Evolutionary conservation across 352 stramenopile genomes (phyloP).

Genomic region (Phytophthora nicotianae): DNA sequence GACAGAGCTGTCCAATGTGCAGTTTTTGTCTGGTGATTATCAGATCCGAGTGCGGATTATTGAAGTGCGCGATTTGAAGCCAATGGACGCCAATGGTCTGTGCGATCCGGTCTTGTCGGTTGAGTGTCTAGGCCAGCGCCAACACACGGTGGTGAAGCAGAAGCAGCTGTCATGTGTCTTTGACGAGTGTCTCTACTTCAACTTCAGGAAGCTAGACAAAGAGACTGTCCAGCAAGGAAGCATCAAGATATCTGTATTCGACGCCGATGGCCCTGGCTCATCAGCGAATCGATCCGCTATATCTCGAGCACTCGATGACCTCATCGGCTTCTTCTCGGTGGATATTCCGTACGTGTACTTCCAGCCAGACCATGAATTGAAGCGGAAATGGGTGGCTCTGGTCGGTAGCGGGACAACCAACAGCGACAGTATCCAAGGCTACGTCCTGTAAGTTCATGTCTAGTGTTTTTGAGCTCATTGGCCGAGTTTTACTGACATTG

Average conservation of each 20-base stretch:
- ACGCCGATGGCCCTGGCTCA: constrained; percentile 60
- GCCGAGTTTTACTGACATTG: constrained; percentile 1
- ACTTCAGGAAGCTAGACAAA: constrained; percentile 82
- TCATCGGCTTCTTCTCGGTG: constrained; percentile 87
- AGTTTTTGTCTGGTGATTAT: constrained; percentile 86
- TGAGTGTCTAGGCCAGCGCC: constrained; percentile 80
- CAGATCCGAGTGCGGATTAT: constrained; percentile 89
- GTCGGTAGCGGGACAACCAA: constrained; percentile 74
- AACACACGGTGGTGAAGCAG: constrained; percentile 84
- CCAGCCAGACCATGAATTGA: constrained; percentile 84
- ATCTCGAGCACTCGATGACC: constrained; percentile 58
- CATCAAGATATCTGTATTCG: constrained; percentile 87
- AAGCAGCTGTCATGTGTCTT: constrained; percentile 89
- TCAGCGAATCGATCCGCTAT: constrained; percentile 37
- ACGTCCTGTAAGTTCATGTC: constrained; percentile 63
- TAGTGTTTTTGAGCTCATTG: neutral
- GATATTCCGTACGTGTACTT: constrained; percentile 90
- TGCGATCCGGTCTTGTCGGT: constrained; percentile 90
- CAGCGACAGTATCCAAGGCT: constrained; percentile 90
- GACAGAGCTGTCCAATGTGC: constrained; percentile 67
- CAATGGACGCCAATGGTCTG: constrained; percentile 84
- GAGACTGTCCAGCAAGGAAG: constrained; percentile 71
- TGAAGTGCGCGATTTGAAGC: constrained; percentile 90
- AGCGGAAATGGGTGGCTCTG: constrained; percentile 91
- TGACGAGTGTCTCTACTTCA: constrained; percentile 92